Percentiles rank a stretch among this genome's conserved stretches.
phyloP scores from a whole-genome alignment of 352 stramenopile species.

The Globisporangium emineosum region DNA sequence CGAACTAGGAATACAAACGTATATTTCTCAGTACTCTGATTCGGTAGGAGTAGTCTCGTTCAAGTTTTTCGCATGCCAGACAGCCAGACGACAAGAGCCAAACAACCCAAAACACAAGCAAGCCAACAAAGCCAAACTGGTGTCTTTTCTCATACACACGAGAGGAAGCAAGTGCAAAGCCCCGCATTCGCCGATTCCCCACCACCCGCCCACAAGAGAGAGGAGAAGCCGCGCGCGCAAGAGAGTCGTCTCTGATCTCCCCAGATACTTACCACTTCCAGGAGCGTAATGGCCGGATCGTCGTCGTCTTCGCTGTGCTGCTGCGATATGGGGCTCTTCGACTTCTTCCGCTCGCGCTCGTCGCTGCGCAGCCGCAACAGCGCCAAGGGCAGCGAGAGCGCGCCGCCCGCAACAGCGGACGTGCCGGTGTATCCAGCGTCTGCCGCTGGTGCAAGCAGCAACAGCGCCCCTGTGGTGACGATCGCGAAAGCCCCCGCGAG shows the following conservation, averaged over 20 bases:
- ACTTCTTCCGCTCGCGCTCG: slow-evolving; percentile 74
- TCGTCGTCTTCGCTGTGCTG: slow-evolving; percentile 3
- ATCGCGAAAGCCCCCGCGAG: not conserved
- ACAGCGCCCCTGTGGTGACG: slow-evolving; percentile 24
- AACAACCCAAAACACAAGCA: not conserved
- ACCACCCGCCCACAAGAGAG: slow-evolving; percentile 1
- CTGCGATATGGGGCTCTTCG: slow-evolving; percentile 61
- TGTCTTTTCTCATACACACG: not conserved
- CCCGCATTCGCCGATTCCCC: slow-evolving; percentile 2
- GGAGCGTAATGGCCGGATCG: not conserved
- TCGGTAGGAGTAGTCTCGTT: not conserved
- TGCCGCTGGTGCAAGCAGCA: not conserved
- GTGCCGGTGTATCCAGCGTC: slow-evolving; percentile 6
- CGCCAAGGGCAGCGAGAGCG: slow-evolving; percentile 21
- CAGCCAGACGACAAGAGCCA: not conserved
- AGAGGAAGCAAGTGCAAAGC: not conserved
- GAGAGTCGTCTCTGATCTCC: not conserved
- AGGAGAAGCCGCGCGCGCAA: not conserved
- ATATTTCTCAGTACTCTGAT: too few relatives aligned
- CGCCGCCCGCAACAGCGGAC: not conserved
- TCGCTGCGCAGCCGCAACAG: slow-evolving; percentile 27
- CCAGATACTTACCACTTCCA: not conserved
- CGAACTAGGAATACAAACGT: too few relatives aligned
- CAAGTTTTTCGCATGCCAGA: not conserved
- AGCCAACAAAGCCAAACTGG: not conserved